Evolutionary conservation across 176 grass and related monocot genomes (phyloP), one percentile per base, ranked within the genome.

Genomic region (Oropetium thomaeum): DNA sequence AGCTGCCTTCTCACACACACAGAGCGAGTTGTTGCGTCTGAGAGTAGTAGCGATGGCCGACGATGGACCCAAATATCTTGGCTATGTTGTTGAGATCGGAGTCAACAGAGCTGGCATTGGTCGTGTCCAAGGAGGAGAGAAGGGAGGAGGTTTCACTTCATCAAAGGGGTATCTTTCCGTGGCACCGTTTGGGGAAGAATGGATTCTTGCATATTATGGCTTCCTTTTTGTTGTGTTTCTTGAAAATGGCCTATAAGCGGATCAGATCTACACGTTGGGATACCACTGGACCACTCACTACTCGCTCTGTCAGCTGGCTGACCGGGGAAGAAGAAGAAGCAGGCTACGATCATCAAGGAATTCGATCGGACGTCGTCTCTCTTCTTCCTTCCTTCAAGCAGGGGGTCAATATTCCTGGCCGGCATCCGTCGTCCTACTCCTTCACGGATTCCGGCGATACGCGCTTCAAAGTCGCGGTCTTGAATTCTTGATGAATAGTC

Each of bases 231-330:
- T 35, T 10, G 10, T 20, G 30, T 67, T 74, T 69, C 9, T 71
- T 81, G 57, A 86, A 86, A 86, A 76, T 29, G 42, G 66, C 84
- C 57, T 45, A 7, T 16, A 54, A 48, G 23, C 45, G 64, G 41
- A 86, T 70, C 64, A 69, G 71, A 75, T 76, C 71, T 53, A 86
- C 71, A 70, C 34, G 65, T 40, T 62, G 54, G 64, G 71, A 81
- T 74, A 76, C 45, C 55, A 8, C 28, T 57, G 55, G 64, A 81
- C 71, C 84, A 75, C 15, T 22, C n/a, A n/a, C n/a, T n/a, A n/a
- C n/a, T n/a, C n/a, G n/a, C 43, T 41, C 45, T 54, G 53, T 1
- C n/a, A n/a, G n/a, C n/a, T n/a, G n/a, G n/a, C 53, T 13, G 73
- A 45, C 44, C 30, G 30, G 23, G 5, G 19, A n/a, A n/a, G n/a